phyloP scores from a whole-genome alignment of 2,329 filamentous ascomycete genomes.

The Neopestalotiopsis sp. region DNA sequence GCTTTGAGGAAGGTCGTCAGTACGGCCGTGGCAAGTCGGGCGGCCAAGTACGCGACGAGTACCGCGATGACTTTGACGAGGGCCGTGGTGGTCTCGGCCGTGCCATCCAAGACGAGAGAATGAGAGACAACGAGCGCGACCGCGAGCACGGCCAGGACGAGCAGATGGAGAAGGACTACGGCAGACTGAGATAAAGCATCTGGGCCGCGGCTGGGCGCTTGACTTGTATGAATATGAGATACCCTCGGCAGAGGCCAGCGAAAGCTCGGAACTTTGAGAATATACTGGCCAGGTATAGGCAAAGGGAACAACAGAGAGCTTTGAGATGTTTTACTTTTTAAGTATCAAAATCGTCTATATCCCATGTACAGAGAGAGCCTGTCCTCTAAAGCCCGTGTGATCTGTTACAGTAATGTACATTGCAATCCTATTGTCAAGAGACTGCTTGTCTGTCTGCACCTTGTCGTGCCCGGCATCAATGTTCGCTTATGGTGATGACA shows the following conservation, averaged over 20 bases:
- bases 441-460: constrained; percentile 21
- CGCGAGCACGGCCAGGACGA: constrained; percentile 38
- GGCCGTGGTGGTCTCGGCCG: constrained; percentile 89
- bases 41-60: constrained; percentile 96
- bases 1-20: constrained; percentile 94
- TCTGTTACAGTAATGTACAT: constrained; percentile 29
- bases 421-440: constrained; percentile 13
- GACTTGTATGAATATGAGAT: constrained; percentile 17
- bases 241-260: constrained; percentile 8
- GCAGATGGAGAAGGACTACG: constrained; percentile 62
- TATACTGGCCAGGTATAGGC: not conserved
- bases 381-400: constrained; percentile 3
- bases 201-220: not conserved
- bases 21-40: constrained; percentile 96
- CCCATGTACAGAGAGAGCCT: constrained; percentile 18
- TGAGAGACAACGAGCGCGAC: constrained; percentile 47
- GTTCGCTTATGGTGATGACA: not conserved
- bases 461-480: not conserved
- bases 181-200: constrained; percentile 52
- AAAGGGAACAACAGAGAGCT: not conserved
- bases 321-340: not conserved
- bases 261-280: not conserved
- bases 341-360: constrained; percentile 3
- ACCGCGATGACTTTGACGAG: constrained; percentile 95
- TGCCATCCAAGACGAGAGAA: constrained; percentile 63